These are phyloP conservation scores for Acidomyces sp. DNA, from an alignment of 495 filamentous ascomycete species.

Conservation along the genomic window DNA sequence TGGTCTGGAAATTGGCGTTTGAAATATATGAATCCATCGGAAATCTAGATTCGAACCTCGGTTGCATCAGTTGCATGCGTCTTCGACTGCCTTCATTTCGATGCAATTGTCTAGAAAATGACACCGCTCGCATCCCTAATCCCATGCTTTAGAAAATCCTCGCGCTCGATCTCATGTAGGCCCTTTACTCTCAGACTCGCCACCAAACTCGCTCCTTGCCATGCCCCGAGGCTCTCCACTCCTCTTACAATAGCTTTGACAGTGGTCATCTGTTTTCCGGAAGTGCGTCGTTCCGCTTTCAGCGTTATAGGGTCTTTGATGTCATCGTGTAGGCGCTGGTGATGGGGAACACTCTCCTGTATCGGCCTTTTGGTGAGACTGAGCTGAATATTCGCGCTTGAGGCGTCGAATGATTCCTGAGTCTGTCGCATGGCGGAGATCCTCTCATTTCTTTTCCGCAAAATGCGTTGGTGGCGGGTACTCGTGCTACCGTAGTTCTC, in stretches of 20 bases:
- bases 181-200: constrained; percentile 65
- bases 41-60: too few relatives aligned
- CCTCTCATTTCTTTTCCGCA: constrained; percentile 10
- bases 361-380: constrained; percentile 5
- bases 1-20: too few relatives aligned
- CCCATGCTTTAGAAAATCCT: constrained; percentile 68
- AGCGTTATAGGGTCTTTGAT: constrained; percentile 3
- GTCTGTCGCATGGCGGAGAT: neutral
- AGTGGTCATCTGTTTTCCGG: constrained; percentile 1
- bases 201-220: constrained; percentile 76
- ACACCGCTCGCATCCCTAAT: constrained; percentile 34
- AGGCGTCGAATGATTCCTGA: too few relatives aligned
- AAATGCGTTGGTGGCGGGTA: neutral
- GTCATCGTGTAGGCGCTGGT: constrained; percentile 12
- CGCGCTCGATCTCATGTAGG: constrained; percentile 71
- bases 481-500: constrained; percentile 26
- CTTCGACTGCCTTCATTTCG: too few relatives aligned
- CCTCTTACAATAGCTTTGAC: constrained; percentile 42
- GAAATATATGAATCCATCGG: too few relatives aligned
- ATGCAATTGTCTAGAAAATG: too few relatives aligned
- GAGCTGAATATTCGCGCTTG: neutral
- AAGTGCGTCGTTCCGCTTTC: constrained; percentile 14
- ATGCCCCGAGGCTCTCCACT: constrained; percentile 72
- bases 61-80: too few relatives aligned
- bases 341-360: constrained; percentile 1